Base-by-base conservation (phyloP, 1,284 basidiomycete genomes). In the Trichosporon sp. region DNA sequence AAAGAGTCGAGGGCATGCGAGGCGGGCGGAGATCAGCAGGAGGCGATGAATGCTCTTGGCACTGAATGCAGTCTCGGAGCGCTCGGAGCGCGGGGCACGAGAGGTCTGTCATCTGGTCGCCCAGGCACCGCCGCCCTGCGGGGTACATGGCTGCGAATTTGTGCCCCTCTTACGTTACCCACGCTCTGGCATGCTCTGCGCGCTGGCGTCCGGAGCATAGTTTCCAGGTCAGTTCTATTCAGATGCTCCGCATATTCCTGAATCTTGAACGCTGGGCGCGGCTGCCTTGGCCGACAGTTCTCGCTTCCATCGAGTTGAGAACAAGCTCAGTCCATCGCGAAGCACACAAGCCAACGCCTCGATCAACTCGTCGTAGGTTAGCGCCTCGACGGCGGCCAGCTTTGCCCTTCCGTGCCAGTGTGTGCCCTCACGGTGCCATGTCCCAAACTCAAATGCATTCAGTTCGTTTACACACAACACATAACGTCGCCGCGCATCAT, bases 381-480 rank as follows among this genome's bases (percentile, higher is more conserved):
- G 26, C 19, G 14, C 6, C 19, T 54, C 51, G 19, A 19, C 26
- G n/a, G 8, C 51, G 51, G 21, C 38, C 38, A 6, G 11, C 12
- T 40, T 2, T 40, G 12, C 38, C 38, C 38, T 40, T 40, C 38
- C 11, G 12, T 40, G 38, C 38, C 38, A 37, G 35, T 37, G 5
- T 37, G 35, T 37, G 35, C 35, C 40, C 43, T n/a, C 4, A n/a
- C 16, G 43, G 43, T 46, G 43, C 43, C 43, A 46, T 46, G 51
- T 54, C 51, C 51, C 21, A 26, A 54, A 54, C 51, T 54, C 51
- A 54, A 54, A 54, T 54, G 51, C 51, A 54, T 54, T 19, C 19
- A 54, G 51, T 26, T 21, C 51, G 51, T 54, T 54, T 54, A 54
- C 51, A 54, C 51, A 54, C 51, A 54, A 54, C 51, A 54, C 51